A percentile compares a stretch with the other conserved stretches of the same genome.
phyloP scores from a whole-genome alignment of 306 rosid species.

The Astragalus membranaceus region DNA sequence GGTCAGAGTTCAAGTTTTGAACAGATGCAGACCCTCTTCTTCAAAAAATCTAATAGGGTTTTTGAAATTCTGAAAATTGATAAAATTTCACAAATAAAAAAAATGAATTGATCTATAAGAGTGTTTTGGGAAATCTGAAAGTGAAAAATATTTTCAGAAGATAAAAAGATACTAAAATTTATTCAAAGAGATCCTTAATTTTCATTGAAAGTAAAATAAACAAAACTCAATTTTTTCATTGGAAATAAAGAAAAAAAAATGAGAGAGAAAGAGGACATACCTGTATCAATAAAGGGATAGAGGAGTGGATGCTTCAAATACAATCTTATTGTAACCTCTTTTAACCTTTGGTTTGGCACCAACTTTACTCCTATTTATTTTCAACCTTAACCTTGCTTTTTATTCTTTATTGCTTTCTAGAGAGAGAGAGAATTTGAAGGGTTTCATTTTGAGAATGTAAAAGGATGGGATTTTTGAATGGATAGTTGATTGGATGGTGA shows the following conservation, averaged over 20 bases:
- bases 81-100: not conserved
- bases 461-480: not conserved
- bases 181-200: not conserved
- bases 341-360: slow-evolving; percentile 7
- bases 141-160: not conserved
- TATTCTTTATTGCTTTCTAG: not conserved
- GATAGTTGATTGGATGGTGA: not conserved
- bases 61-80: not conserved
- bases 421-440: not conserved
- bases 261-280: slow-evolving; percentile 10
- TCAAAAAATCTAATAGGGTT: slow-evolving; percentile 20
- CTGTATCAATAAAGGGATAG: not conserved
- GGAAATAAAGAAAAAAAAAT: not conserved
- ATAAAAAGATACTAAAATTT: not conserved
- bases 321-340: slow-evolving; percentile 3
- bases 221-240: not conserved
- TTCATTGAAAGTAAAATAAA: not conserved
- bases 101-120: not conserved
- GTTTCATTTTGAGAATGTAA: not conserved
- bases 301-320: not conserved
- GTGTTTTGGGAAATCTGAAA: not conserved
- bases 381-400: not conserved
- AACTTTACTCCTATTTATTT: not conserved
- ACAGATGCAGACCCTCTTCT: slow-evolving; percentile 45
- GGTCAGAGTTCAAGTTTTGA: slow-evolving; percentile 50